Conservation (phyloP, 768 basidiomycete genomes). For the Tulasnella sp. region DNA sequence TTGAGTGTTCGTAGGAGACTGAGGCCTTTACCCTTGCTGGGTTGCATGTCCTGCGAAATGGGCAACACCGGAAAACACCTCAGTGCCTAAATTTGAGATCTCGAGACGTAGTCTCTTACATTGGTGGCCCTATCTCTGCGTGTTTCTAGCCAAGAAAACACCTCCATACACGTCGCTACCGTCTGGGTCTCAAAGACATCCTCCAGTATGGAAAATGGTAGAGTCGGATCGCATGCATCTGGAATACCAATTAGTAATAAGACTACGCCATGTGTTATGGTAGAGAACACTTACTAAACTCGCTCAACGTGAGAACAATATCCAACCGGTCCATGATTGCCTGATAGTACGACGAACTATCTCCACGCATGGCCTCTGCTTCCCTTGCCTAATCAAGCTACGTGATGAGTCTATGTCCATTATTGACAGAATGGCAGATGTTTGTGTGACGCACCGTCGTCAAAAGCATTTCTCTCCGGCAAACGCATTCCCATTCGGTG, state of each 20-base stretch:
- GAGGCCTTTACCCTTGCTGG: conserved; percentile 81
- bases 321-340: conserved; percentile 55
- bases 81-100: background rate
- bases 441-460: conserved; percentile 47
- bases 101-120: conserved; percentile 1
- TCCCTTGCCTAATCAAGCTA: conserved; percentile 44
- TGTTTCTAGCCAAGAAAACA: conserved; percentile 80
- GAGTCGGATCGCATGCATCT: conserved; percentile 71
- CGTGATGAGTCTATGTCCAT: background rate
- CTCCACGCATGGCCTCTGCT: conserved; percentile 48
- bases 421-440: background rate
- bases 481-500: conserved; percentile 62
- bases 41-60: conserved; percentile 48
- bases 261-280: background rate
- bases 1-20: conserved; percentile 76
- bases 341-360: conserved; percentile 47
- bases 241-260: conserved; percentile 11
- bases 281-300: conserved; percentile 45
- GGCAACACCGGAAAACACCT: background rate
- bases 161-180: conserved; percentile 70
- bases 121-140: conserved; percentile 57
- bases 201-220: conserved; percentile 64
- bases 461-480: conserved; percentile 60
- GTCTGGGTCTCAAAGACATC: conserved; percentile 81
- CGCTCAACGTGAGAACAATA: conserved; percentile 63